Base-by-base conservation (phyloP, 1,284 basidiomycete genomes). In the Pyrrhoderma lamaoense region DNA sequence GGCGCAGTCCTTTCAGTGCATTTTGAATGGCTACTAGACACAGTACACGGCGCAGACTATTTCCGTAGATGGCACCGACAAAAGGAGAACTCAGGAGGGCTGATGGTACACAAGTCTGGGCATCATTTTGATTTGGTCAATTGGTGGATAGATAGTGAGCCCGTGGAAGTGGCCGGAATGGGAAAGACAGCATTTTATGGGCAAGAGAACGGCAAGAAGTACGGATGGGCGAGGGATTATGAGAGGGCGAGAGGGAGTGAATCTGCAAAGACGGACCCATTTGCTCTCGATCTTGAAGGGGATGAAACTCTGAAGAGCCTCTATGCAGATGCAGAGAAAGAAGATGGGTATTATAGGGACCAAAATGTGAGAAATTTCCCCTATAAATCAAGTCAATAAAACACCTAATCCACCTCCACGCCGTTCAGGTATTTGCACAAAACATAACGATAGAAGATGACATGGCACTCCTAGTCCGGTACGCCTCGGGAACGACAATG, bases 391-490 rank as follows among this genome's bases (percentile, higher is more conserved):
- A 49, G 18, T 53, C 40, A 23, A 9, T 31, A 31, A 37, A 34
- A 34, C 47, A 5, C n/a, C n/a, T n/a, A n/a, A n/a, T n/a, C n/a
- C n/a, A n/a, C n/a, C n/a, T n/a, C n/a, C n/a, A n/a, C n/a, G n/a
- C n/a, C n/a, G n/a, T n/a, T n/a, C 47, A 71, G 74, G 74, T 76
- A 8, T 77, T 77, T 55, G 73, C 73, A 2, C 67, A 71, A 31
- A 71, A 68, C 22, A 76, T 79, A 52, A 71, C 69, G 2, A 77
- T 79, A 54, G 76, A 79, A 61, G 76, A 79, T 58, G 76, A 77
- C 58, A 77, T 77, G 73, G 65, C 69, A 47, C 67, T 77, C 2
- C 64, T 79, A 43, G 74, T 77, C 13, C 67, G 70, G 42, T 77
- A 76, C 60, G 67, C 70, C 52, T 70, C 66, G 3, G 75, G 73